Evolutionary conservation across 352 stramenopile genomes (phyloP).

Genomic region (Phytophthora multivora): DNA sequence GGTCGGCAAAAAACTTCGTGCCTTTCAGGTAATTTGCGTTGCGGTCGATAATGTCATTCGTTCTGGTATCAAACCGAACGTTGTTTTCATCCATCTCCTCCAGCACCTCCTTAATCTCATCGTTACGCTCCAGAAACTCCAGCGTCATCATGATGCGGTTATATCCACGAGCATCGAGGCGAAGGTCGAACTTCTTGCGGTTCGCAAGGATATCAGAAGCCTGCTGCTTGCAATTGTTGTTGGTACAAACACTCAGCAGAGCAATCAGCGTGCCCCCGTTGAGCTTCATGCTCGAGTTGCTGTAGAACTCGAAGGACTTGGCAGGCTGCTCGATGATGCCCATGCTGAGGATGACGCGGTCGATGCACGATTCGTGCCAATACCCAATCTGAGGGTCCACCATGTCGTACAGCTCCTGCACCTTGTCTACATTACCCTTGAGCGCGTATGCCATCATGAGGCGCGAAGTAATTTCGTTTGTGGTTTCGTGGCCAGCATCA

Average conservation of each 20-base stretch:
- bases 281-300: conserved; percentile 82
- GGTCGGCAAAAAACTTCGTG: conserved; percentile 39
- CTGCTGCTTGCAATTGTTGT: conserved; percentile 75
- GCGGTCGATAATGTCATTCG: conserved; percentile 58
- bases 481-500: conserved; percentile 52
- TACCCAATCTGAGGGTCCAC: conserved; percentile 66
- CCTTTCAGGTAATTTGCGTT: conserved; percentile 52
- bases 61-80: conserved; percentile 64
- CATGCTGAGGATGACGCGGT: conserved; percentile 73
- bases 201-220: conserved; percentile 76
- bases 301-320: conserved; percentile 80
- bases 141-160: conserved; percentile 77
- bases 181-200: conserved; percentile 77
- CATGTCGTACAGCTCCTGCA: conserved; percentile 54
- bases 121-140: conserved; percentile 69
- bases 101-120: conserved; percentile 61
- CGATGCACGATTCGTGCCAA: conserved; percentile 73
- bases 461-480: conserved; percentile 72
- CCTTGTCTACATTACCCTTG: conserved; percentile 47
- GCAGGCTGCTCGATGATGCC: conserved; percentile 63
- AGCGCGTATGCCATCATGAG: conserved; percentile 62
- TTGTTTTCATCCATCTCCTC: conserved; percentile 66
- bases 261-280: conserved; percentile 72
- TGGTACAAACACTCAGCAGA: conserved; percentile 68
- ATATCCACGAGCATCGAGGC: conserved; percentile 69